Conservation (phyloP, 441 rosid genomes). For the California macrophylla region DNA sequence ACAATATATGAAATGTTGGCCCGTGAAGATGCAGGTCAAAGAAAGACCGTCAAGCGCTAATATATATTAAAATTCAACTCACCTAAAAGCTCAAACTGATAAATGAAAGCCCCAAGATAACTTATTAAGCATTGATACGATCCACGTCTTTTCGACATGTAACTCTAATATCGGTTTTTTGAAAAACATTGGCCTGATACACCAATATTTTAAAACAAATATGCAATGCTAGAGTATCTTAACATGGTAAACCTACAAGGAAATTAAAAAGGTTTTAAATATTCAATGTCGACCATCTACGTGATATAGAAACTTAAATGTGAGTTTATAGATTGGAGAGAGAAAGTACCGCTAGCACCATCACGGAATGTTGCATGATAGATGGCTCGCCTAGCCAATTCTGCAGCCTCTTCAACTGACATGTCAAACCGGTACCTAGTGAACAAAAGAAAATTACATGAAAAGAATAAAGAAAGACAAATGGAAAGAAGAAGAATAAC, state of each 20-base stretch:
- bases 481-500: neutral
- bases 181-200: neutral
- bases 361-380: constrained; percentile 98
- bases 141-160: no score
- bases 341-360: constrained; percentile 83
- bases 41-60: no score
- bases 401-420: constrained; percentile 88
- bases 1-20: no score
- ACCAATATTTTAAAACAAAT: neutral
- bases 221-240: neutral
- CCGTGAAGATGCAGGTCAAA: no score
- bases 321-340: neutral
- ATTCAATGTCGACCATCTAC: neutral
- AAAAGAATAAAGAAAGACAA: neutral
- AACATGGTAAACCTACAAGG: neutral
- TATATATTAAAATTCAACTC: no score
- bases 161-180: no score
- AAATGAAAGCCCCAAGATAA: no score
- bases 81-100: no score
- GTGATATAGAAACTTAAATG: neutral
- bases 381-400: constrained; percentile 88
- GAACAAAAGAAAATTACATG: neutral
- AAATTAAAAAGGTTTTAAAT: no score
- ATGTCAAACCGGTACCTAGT: constrained; percentile 67
- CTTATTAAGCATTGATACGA: no score